Percentiles rank a stretch among this genome's conserved stretches.
phyloP scores from a whole-genome alignment of 441 rosid species.

The Eruca vesicaria region DNA sequence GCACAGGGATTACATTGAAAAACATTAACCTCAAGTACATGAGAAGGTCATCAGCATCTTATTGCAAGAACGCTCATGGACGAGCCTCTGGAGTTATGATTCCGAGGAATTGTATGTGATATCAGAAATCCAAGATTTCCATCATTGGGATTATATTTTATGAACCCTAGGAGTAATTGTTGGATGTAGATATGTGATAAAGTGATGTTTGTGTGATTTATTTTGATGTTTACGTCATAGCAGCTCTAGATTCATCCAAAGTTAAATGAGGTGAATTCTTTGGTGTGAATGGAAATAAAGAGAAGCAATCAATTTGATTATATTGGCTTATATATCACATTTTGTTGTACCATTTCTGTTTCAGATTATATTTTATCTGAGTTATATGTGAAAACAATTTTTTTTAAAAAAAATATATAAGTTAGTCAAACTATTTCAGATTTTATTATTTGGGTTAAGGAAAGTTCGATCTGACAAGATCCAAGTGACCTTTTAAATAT shows the following conservation, averaged over 20 bases:
- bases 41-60: slow-evolving; percentile 35
- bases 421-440: background rate
- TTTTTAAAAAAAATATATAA: background rate
- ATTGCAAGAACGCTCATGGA: slow-evolving; percentile 45
- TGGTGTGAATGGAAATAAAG: background rate
- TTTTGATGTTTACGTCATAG: background rate
- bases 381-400: background rate
- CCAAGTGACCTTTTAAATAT: background rate
- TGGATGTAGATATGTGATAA: slow-evolving; percentile 26
- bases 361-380: background rate
- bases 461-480: background rate
- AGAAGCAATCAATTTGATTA: background rate
- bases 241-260: slow-evolving; percentile 5
- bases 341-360: background rate
- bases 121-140: background rate
- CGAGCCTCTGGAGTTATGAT: slow-evolving; percentile 35
- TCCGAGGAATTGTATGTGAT: slow-evolving; percentile 47
- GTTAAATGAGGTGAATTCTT: slow-evolving; percentile 19
- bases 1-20: slow-evolving; percentile 40
- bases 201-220: background rate
- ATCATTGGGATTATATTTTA: background rate
- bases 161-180: background rate
- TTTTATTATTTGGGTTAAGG: background rate
- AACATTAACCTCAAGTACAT: slow-evolving; percentile 49
- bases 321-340: background rate